Percentiles rank a stretch among this genome's conserved stretches.
Conservation (phyloP, 2,329 filamentous ascomycete species). For the Ophiognomonia clavigignenti-juglandacearum region DNA sequence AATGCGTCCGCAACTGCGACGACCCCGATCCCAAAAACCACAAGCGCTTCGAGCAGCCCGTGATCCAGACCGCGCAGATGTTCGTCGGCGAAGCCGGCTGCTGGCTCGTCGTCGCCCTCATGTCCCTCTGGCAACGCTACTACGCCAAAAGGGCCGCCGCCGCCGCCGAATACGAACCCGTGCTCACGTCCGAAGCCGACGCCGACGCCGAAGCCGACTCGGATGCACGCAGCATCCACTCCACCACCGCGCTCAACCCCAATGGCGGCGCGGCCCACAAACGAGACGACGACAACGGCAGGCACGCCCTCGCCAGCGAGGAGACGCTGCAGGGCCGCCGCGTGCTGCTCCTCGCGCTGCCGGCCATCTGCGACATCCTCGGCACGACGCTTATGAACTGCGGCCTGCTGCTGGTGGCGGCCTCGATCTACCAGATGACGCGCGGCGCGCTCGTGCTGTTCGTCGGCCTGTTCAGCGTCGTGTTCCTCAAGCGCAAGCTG, state of each 20-base stretch:
- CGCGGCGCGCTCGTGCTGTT: conserved; percentile 91
- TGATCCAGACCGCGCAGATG: conserved; percentile 96
- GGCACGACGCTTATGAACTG: conserved; percentile 98
- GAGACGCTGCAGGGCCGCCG: conserved; percentile 66
- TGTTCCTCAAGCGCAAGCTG: conserved; percentile 78
- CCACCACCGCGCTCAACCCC: conserved; percentile 35
- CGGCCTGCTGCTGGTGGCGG: conserved; percentile 86
- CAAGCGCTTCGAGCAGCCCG: conserved; percentile 83
- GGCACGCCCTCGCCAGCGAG: conserved; percentile 32
- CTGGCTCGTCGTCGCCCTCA: conserved; percentile 80
- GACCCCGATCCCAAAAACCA: conserved; percentile 60
- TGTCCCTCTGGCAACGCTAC: conserved; percentile 61
- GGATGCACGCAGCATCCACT: conserved; percentile 39
- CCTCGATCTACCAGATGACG: conserved; percentile 99
- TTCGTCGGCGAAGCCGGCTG: conserved; percentile 95
- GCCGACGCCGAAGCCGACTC: conserved; percentile 41
- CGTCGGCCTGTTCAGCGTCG: conserved; percentile 88
- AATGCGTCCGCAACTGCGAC: conserved; percentile 90
- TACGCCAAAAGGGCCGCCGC: conserved; percentile 33
- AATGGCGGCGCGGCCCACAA: conserved; percentile 20
- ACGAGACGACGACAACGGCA: conserved; percentile 35
- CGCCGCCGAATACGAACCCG: conserved; percentile 60
- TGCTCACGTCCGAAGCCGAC: conserved; percentile 45
- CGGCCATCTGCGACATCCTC: conserved; percentile 88
- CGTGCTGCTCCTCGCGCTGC: conserved; percentile 72